phyloP scores from a whole-genome alignment of 352 stramenopile species.

The Pythium graminicola region DNA sequence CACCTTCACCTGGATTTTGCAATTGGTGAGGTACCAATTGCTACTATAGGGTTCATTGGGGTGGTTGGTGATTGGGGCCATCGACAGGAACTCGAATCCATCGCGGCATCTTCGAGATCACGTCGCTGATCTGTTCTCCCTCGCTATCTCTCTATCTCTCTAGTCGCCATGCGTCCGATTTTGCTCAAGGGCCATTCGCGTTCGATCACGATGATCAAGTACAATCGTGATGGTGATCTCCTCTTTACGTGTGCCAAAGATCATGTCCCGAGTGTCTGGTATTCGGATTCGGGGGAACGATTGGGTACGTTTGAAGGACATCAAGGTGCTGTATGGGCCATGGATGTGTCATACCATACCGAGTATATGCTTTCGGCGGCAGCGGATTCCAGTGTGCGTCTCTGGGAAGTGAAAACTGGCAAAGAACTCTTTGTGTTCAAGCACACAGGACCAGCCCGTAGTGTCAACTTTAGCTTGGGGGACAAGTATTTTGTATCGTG shows the following conservation, averaged over 20 bases:
- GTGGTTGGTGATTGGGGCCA: slow-evolving; percentile 24
- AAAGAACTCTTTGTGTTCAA: slow-evolving; percentile 83
- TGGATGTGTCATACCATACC: slow-evolving; percentile 92
- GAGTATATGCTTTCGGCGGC: slow-evolving; percentile 94
- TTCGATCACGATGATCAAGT: slow-evolving; percentile 98
- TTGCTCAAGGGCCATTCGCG: slow-evolving; percentile 98
- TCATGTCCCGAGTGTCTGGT: slow-evolving; percentile 95
- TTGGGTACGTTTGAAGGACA: slow-evolving; percentile 96
- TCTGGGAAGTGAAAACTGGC: slow-evolving; percentile 90
- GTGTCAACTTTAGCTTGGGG: slow-evolving; percentile 83
- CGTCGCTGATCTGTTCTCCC: too few relatives aligned
- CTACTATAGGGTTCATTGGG: not conserved
- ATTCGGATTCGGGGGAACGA: slow-evolving; percentile 93
- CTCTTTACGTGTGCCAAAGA: slow-evolving; percentile 97
- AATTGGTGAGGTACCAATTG: slow-evolving; percentile 6
- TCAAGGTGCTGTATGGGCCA: slow-evolving; percentile 95
- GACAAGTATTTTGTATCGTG: slow-evolving; percentile 82
- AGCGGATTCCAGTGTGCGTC: slow-evolving; percentile 89
- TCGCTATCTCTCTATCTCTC: not conserved
- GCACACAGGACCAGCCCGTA: slow-evolving; percentile 73
- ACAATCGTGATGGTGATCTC: slow-evolving; percentile 98
- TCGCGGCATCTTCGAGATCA: slow-evolving; percentile 6
- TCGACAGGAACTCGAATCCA: slow-evolving; percentile 14
- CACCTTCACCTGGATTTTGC: slow-evolving; percentile 2
- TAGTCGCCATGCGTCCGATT: slow-evolving; percentile 89